Evolutionary conservation across 2,329 filamentous ascomycete species (phyloP).

Genomic region (Fusarium sp.): DNA sequence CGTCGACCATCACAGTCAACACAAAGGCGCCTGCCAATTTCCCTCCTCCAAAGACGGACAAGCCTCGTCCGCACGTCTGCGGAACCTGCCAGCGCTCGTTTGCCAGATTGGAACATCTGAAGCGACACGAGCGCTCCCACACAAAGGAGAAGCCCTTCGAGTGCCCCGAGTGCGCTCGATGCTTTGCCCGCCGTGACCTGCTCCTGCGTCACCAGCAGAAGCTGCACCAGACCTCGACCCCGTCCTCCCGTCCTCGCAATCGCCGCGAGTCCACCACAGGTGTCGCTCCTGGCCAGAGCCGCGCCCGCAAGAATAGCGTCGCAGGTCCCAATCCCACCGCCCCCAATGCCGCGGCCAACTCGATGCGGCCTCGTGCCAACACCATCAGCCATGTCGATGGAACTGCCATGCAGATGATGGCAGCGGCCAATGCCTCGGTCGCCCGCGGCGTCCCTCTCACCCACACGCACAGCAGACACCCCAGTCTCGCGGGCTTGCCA

Average conservation of each 20-base stretch:
- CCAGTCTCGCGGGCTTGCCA: conserved; percentile 76
- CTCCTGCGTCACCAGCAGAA: conserved; percentile 97
- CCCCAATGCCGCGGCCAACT: conserved; percentile 59
- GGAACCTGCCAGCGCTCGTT: conserved; percentile 92
- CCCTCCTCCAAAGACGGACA: conserved; percentile 94
- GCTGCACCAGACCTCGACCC: conserved; percentile 91
- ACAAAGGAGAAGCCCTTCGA: conserved; percentile 99
- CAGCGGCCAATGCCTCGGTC: conserved; percentile 66
- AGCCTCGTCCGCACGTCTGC: conserved; percentile 95
- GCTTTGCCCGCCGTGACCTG: conserved; percentile 93
- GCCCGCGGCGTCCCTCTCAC: conserved; percentile 57
- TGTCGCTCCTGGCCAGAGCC: conserved; percentile 71
- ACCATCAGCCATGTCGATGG: conserved; percentile 95
- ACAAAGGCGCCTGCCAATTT: conserved; percentile 61
- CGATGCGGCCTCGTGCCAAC: conserved; percentile 90
- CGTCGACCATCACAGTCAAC: conserved; percentile 64
- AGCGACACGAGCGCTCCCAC: conserved; percentile 97
- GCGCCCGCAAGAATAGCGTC: conserved; percentile 93
- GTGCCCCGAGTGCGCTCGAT: conserved; percentile 92
- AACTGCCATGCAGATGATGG: conserved; percentile 77
- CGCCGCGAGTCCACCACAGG: conserved; percentile 89
- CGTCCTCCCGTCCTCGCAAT: conserved; percentile 86
- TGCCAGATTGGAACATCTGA: conserved; percentile 93
- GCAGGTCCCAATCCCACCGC: conserved; percentile 65
- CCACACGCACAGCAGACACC: conserved; percentile 77